Base-by-base conservation (phyloP, 192 early-diverging fungal genomes). In the Coemansia sp. region DNA sequence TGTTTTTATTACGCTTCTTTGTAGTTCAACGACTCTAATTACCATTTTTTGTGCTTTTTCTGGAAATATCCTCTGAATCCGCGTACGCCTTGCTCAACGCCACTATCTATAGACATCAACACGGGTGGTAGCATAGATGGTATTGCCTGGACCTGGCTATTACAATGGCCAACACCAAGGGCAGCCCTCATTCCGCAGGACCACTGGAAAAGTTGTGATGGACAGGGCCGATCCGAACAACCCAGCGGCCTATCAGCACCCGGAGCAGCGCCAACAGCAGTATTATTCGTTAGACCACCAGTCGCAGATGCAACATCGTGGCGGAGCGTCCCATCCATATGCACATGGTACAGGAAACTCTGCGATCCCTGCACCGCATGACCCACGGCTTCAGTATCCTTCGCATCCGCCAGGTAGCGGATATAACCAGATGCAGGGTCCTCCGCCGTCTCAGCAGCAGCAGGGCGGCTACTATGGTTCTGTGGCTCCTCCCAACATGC, bases 161-260 rank as follows among this genome's bases (percentile, higher is more conserved):
- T 44, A 44, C 38, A 14, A 44, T 44, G 38, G 66, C 52, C 62
- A 62, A 21, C 56, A 48, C 7, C 53, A 58, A 27, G 25, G 47
- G 18, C 62, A 57, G 32, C n/a, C 71, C 38, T 6, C 61, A 51
- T 79, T 79, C 41, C 76, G 76, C 34, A 64, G 71, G 7, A 56
- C 71, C 21, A 73, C 71, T 9, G 76, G 59, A 14, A 73, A 65
- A 56, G 68, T 70, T 12, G 67, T 53, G 16, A 66, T 67, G 68
- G 54, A 31, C 21, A 60, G 38, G 3, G 30, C 23, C 27, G 44
- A 38, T 53, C 22, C 58, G 7, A 12, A 32, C 14, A 41, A 28
- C 31, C 63, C 52, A 14, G 24, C 38, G 3, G 16, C 51, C 18
- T 58, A 58, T 22, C 62, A 66, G 41, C 56, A 61, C 16, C 61